Percentiles rank a stretch among this genome's conserved stretches.
phyloP scores from a whole-genome alignment of 2,329 filamentous ascomycete species.

The Penicillium capsulatum region DNA sequence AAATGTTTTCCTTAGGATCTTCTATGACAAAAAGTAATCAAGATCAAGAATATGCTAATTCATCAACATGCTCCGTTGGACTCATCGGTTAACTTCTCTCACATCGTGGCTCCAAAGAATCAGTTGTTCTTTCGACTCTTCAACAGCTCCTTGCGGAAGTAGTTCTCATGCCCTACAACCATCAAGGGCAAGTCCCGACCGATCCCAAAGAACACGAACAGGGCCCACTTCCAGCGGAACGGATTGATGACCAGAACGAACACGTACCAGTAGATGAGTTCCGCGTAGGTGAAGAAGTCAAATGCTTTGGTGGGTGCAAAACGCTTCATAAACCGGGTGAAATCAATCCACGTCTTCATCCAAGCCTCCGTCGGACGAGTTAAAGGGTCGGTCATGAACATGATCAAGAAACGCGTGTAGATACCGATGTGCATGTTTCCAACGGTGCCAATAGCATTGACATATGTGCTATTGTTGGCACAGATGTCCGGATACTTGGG shows the following conservation, averaged over 20 bases:
- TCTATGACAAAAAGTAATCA: too few relatives aligned
- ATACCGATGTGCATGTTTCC: slow-evolving; percentile 89
- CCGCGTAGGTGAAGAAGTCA: slow-evolving; percentile 85
- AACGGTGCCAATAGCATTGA: slow-evolving; percentile 74
- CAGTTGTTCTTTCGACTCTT: slow-evolving; percentile 23
- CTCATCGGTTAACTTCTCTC: too few relatives aligned
- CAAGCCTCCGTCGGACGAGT: slow-evolving; percentile 65
- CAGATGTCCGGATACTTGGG: slow-evolving; percentile 68
- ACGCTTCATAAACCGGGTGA: slow-evolving; percentile 68
- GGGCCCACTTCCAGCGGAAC: slow-evolving; percentile 85
- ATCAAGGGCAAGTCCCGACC: slow-evolving; percentile 62
- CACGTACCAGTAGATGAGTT: slow-evolving; percentile 79
- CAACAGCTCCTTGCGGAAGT: slow-evolving; percentile 25
- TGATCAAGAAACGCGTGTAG: slow-evolving; percentile 78
- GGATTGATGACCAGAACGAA: slow-evolving; percentile 78
- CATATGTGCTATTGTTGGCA: slow-evolving; percentile 79
- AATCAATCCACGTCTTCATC: slow-evolving; percentile 85
- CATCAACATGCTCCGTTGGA: too few relatives aligned
- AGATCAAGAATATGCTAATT: too few relatives aligned
- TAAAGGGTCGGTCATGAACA: slow-evolving; percentile 78
- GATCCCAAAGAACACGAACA: slow-evolving; percentile 76
- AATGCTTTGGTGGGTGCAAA: slow-evolving; percentile 70
- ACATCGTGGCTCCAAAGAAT: too few relatives aligned
- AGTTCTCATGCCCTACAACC: slow-evolving; percentile 63
- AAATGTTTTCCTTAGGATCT: too few relatives aligned